Evolutionary conservation across 345 rosid genomes (phyloP), one percentile per base, ranked within the genome.

Genomic region (Turnera subulata): DNA sequence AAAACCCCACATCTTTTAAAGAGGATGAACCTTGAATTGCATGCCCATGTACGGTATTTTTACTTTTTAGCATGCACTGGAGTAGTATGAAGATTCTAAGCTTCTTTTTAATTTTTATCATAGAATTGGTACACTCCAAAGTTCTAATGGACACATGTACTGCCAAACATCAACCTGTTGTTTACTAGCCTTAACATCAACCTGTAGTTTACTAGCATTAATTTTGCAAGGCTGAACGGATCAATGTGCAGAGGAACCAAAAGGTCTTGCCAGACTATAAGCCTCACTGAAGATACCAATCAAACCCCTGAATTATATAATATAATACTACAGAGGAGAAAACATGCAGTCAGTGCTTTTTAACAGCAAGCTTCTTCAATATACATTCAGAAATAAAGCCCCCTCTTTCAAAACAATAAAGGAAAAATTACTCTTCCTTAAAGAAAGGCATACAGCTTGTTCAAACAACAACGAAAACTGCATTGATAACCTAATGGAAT

Each of bases 1-100:
- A 38, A 19, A 61, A 52, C 53, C 42, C 51, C 11, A 26, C 33
- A 56, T 17, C 44, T 29, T 48, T 25, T 48, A 9, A n/a, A 15
- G 2, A 42, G 14, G 33, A 46, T 3, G 11, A 58, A 20, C 25
- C 8, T 46, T 29, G 35, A 29, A 4, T 29, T 29, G 8, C n/a
- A 29, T 62, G 52, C 6, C 16, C 19, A 8, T 10, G 8, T 6
- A 1, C 38, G 26, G 15, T 14, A 62, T 19, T 19, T 11, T 38
- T 26, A 59, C 20, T n/a, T n/a, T n/a, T n/a, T n/a, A 48, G 12
- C 23, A 8, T 29, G 35, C 5, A 29, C 8, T 29, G 35, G 8
- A 29, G 35, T n/a, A n/a, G n/a, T 29, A 29, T 29, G 35, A 29
- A 29, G 35, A 29, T 3, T 29, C 8, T 29, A 29, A 29, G 35